Conservation (phyloP, 768 basidiomycete species). For the Lentinula lateritia region DNA sequence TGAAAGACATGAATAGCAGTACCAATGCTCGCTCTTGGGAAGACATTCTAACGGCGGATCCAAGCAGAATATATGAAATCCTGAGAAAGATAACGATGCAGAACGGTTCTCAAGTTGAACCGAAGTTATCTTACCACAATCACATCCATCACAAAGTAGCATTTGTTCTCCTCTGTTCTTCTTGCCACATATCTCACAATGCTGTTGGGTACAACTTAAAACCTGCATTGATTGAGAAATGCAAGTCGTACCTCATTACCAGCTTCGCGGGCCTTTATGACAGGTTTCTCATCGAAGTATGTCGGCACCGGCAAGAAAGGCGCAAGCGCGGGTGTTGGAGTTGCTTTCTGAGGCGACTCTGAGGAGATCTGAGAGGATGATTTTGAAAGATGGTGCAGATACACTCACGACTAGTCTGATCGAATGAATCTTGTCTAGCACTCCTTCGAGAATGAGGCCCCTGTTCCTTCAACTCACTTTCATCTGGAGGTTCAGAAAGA, state of each 20-base stretch:
- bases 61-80: conserved; percentile 96
- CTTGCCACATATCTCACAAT: conserved; percentile 91
- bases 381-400: background rate
- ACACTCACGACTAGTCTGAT: conserved; percentile 36
- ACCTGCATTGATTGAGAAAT: background rate
- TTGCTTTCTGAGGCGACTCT: conserved; percentile 33
- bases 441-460: conserved; percentile 43
- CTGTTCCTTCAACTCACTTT: conserved; percentile 57
- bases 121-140: conserved; percentile 49
- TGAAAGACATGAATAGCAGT: conserved; percentile 86
- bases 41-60: conserved; percentile 83
- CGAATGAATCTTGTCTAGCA: conserved; percentile 45
- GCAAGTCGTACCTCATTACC: conserved; percentile 39
- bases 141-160: conserved; percentile 86
- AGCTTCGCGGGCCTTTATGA: background rate
- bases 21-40: conserved; percentile 89
- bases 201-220: conserved; percentile 33
- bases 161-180: conserved; percentile 88
- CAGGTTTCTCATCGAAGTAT: conserved; percentile 37
- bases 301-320: conserved; percentile 22
- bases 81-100: conserved; percentile 30
- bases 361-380: conserved; percentile 9
- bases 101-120: background rate
- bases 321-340: conserved; percentile 7
- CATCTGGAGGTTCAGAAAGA: conserved; percentile 77